Base-by-base conservation (phyloP, 805 yeast genomes). In the Saccharomycopsis sp. region DNA sequence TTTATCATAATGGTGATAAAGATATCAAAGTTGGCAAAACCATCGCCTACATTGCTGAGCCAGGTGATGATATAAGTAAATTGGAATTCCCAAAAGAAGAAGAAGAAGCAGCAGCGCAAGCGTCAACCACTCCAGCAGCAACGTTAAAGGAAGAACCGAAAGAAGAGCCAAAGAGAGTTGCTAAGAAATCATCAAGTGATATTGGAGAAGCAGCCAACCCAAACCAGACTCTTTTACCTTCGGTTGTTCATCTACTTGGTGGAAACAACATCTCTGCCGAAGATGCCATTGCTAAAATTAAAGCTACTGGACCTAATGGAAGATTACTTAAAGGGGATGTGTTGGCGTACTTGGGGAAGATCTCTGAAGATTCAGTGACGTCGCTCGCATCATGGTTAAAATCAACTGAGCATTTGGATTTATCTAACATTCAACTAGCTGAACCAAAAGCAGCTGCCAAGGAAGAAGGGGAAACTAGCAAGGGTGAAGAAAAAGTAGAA, bases 271-370 rank as follows among this genome's bases (percentile, higher is more conserved):
- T 90, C 47, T 73, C 90, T 1, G 64, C 61, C 45, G 81, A 73
- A 34, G 90, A 83, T 21, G 96, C 96, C 2, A 50, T 84, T 17
- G 56, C 67, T 6, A 77, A 81, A 51, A 85, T 90, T 55, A 67
- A 75, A 33, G 94, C 96, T 5, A 72, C 95, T 1, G 98, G 97
- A 17, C 94, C 94, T 23, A 73, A 79, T 45, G 97, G 97, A 7
- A 74, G 95, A 57, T 60, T 90, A 33, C 70, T 90, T 52, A 85
- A 84, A 65, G 97, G 97, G 51, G 98, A 90, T 61, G 90, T 89
- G 1, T 70, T 89, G 53, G 93, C 94, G 0, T 79, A 76, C 59
- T 57, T 89, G 42, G 97, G 97, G 23, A 63, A 74, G 50, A 83
- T 89, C 43, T 63, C 85, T 8, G 55, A 66, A 31, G 78, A 74